Conservation (phyloP, 441 rosid species). For the Aquilaria agallochum region DNA sequence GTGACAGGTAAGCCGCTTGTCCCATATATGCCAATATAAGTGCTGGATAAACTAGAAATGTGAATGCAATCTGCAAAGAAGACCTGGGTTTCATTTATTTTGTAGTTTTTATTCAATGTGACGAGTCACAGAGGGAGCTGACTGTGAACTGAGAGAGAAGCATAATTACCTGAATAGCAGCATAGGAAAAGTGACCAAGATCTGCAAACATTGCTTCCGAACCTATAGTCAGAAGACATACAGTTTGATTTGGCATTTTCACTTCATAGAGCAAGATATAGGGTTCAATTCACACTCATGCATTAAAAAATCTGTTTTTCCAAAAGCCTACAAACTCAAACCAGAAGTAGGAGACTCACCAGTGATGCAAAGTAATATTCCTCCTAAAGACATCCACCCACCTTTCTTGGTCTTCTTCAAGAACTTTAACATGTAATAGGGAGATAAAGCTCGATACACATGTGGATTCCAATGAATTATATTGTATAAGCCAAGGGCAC, state of each 20-base stretch:
- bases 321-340: too few relatives aligned
- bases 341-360: conserved; percentile 34
- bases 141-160: background rate
- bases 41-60: conserved; percentile 93
- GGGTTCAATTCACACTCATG: background rate
- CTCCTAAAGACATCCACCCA: conserved; percentile 99
- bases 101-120: background rate
- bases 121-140: conserved; percentile 3
- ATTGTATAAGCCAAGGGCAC: conserved; percentile 88
- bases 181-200: conserved; percentile 96
- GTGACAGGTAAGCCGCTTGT: conserved; percentile 94
- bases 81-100: conserved; percentile 7
- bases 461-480: conserved; percentile 81
- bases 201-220: conserved; percentile 99
- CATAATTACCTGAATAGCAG: conserved; percentile 74
- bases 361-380: conserved; percentile 90
- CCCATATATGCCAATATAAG: conserved; percentile 96
- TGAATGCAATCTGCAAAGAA: conserved; percentile 75
- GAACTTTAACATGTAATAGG: conserved; percentile 95
- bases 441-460: conserved; percentile 89
- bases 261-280: background rate
- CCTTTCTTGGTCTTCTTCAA: conserved; percentile 81
- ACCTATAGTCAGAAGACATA: conserved; percentile 29
- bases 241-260: conserved; percentile 17
- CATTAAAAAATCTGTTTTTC: background rate